Base-by-base conservation (phyloP, 2,329 filamentous ascomycete species). In the Penicillium sp. region DNA sequence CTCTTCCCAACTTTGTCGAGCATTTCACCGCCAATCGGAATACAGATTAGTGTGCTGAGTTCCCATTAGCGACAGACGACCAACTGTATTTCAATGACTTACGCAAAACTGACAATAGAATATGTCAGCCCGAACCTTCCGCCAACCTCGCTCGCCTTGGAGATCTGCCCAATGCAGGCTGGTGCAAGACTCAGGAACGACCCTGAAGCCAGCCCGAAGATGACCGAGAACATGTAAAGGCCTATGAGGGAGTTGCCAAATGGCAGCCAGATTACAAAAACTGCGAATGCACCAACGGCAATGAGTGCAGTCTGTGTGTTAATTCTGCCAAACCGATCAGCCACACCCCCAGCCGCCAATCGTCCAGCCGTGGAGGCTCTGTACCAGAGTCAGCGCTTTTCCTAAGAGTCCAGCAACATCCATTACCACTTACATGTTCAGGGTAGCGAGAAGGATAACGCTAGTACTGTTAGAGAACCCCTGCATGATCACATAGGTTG, bases 11-110 rank as follows among this genome's bases (percentile, higher is more conserved):
- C 75, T 5, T 69, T 74, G 42, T 80, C 72, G 1, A 82, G 73
- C 74, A 82, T 75, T 49, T 78, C 73, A 14, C 79, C 80, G 11
- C 76, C 77, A 11, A 79, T 73, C 0, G 80, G 80, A 2, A 80
- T 76, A 7, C 77, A 75, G 1, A 82, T 69, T 8, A 82, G 64
- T 0, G 80, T 73, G 0, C 70, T 73, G 12, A n/a, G 9, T 50
- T 30, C 26, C 42, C 2, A 28, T 30, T 22, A 48, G 14, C 9
- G 19, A 40, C 12, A 28, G 31, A 45, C n/a, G n/a, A 6, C 25
- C 10, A 19, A 28, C 11, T 3, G 14, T n/a, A 22, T 31, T 26
- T 25, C 10, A 8, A 31, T n/a, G 1, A 67, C 70, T 51, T 56
- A 73, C 70, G 78, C 74, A 53, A 82, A 75, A 37, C 75, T 77